phyloP scores from a whole-genome alignment of 164 flowering plant genomes.

The Vitis amurensis region DNA sequence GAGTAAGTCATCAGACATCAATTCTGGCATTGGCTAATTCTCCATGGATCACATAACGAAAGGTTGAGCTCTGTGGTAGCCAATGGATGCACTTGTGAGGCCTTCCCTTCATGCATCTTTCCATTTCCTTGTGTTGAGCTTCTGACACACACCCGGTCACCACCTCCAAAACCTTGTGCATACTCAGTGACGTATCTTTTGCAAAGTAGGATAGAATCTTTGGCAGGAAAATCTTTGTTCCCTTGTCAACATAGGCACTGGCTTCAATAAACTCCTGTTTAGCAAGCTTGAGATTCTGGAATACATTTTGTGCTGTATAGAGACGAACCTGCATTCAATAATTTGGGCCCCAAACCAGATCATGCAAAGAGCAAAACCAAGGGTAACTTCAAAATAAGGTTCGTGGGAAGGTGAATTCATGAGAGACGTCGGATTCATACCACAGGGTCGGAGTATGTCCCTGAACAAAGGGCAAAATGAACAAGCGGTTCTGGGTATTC shows the following conservation, averaged over 20 bases:
- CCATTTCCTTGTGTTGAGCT: conserved; percentile 36
- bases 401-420: background rate
- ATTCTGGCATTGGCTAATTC: conserved; percentile 27
- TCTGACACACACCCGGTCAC: conserved; percentile 34
- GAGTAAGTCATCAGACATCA: background rate
- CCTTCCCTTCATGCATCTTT: conserved; percentile 33
- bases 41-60: conserved; percentile 53
- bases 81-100: conserved; percentile 44
- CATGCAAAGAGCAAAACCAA: background rate
- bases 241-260: conserved; percentile 37
- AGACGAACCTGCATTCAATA: conserved; percentile 46
- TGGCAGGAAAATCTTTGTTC: conserved; percentile 52
- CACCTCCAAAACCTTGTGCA: conserved; percentile 36
- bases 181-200: conserved; percentile 48
- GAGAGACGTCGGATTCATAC: conserved; percentile 25
- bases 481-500: conserved; percentile 69
- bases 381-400: background rate
- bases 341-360: background rate
- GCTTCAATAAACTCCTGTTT: conserved; percentile 51
- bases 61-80: conserved; percentile 46
- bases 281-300: conserved; percentile 48
- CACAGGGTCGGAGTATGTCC: conserved; percentile 61
- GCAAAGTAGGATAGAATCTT: conserved; percentile 46
- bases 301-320: conserved; percentile 48
- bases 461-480: conserved; percentile 71